Conservation (phyloP, 441 rosid genomes). For the Adansonia gregorii region DNA sequence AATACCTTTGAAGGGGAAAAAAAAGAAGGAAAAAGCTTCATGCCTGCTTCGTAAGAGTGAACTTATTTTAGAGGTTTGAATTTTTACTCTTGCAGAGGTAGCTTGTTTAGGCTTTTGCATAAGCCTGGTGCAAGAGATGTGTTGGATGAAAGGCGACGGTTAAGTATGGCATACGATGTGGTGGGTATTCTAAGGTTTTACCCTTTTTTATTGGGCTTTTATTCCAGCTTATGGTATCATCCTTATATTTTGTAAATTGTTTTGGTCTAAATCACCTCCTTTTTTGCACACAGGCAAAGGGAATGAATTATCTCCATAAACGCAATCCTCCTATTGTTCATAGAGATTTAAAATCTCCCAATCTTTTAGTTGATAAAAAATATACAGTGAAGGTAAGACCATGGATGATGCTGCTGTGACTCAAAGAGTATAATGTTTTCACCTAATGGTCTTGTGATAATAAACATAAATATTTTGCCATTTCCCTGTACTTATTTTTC, state of each 20-base stretch:
- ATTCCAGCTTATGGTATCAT: neutral
- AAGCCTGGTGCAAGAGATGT: constrained; percentile 81
- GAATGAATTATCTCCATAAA: constrained; percentile 98
- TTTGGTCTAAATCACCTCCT: constrained; percentile 28
- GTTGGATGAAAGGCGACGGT: constrained; percentile 88
- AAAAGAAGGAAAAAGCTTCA: neutral
- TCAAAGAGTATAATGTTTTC: neutral
- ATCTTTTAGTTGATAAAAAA: constrained; percentile 93
- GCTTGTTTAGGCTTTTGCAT: constrained; percentile 91
- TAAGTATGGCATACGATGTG: constrained; percentile 98
- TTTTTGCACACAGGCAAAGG: constrained; percentile 75
- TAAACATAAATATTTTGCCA: constrained; percentile 5
- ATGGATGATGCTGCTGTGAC: neutral
- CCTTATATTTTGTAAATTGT: constrained; percentile 21
- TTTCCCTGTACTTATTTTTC: neutral
- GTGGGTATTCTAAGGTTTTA: constrained; percentile 47
- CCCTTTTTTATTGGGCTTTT: neutral
- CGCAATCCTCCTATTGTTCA: constrained; percentile 96
- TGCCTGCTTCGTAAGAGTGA: neutral
- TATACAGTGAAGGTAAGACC: constrained; percentile 86
- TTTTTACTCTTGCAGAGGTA: constrained; percentile 69
- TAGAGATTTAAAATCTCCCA: constrained; percentile 97
- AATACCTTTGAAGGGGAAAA: neutral
- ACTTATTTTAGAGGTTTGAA: neutral
- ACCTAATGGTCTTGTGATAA: constrained; percentile 11